These are phyloP conservation scores for Parafenestella ontariensis DNA, from an alignment of 2,329 filamentous ascomycete species.

Conservation along the genomic window DNA sequence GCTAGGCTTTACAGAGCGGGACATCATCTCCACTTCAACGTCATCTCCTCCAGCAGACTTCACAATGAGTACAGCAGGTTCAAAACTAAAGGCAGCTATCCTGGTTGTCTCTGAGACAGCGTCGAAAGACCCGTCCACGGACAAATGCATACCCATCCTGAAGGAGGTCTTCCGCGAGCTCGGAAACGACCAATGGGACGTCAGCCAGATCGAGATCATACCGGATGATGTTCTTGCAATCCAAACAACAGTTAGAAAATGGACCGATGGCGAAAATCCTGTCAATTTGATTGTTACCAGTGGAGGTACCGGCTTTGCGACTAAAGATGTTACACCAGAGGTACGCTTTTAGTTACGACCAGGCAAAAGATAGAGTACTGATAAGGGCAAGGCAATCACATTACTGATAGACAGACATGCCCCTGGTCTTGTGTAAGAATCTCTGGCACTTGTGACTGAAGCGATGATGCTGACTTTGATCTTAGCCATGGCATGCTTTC, in stretches of 20 bases:
- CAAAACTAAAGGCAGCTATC: slow-evolving; percentile 73
- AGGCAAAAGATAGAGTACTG: slow-evolving; percentile 1
- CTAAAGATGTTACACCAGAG: slow-evolving; percentile 87
- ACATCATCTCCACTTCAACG: slow-evolving; percentile 28
- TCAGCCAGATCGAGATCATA: slow-evolving; percentile 75
- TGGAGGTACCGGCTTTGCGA: slow-evolving; percentile 91
- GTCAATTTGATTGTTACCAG: slow-evolving; percentile 85
- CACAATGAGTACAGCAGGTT: slow-evolving; percentile 43
- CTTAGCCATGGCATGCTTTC: slow-evolving; percentile 87
- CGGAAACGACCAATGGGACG: slow-evolving; percentile 74
- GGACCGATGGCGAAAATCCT: slow-evolving; percentile 69
- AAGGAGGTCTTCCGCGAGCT: slow-evolving; percentile 72
- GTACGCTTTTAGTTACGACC: slow-evolving; percentile 52
- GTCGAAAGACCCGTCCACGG: slow-evolving; percentile 76
- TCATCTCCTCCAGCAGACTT: slow-evolving; percentile 1
- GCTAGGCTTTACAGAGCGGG: slow-evolving; percentile 17
- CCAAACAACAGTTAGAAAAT: slow-evolving; percentile 72
- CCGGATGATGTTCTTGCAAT: slow-evolving; percentile 78
- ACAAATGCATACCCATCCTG: slow-evolving; percentile 73
- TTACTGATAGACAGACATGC: slow-evolving; percentile 84
- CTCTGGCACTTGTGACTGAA: too few relatives aligned
- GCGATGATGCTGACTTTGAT: slow-evolving; percentile 24
- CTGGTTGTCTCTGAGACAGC: slow-evolving; percentile 93
- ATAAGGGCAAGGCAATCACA: slow-evolving; percentile 69
- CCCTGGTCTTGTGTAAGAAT: slow-evolving; percentile 76